Evolutionary conservation across 2,329 filamentous ascomycete genomes (phyloP).

Genomic region (Pseudogymnoascus sp.): DNA sequence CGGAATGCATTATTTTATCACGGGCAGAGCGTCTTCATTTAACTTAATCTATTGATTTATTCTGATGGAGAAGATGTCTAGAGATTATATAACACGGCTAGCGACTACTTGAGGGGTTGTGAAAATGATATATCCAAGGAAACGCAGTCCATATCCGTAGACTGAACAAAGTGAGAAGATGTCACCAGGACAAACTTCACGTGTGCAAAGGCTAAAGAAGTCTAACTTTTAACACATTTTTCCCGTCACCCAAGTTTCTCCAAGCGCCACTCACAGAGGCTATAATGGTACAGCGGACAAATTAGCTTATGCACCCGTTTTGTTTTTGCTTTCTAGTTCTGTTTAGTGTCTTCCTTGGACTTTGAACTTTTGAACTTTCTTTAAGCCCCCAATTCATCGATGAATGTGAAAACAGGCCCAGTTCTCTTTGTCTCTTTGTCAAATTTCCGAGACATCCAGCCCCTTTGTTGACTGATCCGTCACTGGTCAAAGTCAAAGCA

Average conservation of each 20-base stretch:
- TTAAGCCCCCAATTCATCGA: not conserved
- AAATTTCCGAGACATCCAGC: conserved; percentile 6
- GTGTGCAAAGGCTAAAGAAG: conserved; percentile 3
- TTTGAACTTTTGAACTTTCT: not conserved
- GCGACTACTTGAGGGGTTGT: not conserved
- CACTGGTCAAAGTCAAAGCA: not conserved
- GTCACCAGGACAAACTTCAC: conserved; percentile 1
- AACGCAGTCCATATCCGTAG: not conserved
- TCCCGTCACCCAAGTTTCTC: not conserved
- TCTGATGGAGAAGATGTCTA: not conserved
- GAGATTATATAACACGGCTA: not conserved
- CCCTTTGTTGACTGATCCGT: not conserved
- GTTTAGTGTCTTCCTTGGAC: not conserved
- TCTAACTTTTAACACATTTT: conserved; percentile 5
- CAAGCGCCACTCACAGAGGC: not conserved
- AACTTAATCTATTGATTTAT: not conserved
- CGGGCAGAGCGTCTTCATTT: conserved; percentile 1
- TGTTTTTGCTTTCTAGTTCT: conserved; percentile 3
- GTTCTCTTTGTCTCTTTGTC: not conserved
- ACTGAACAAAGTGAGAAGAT: not conserved
- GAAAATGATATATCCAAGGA: not conserved
- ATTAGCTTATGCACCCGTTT: not conserved
- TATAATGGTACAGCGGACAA: not conserved
- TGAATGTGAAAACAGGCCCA: not conserved
- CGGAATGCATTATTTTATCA: not conserved